Evolutionary conservation across 2,329 filamentous ascomycete species (phyloP).

Genomic region (Sporothrix inflata): DNA sequence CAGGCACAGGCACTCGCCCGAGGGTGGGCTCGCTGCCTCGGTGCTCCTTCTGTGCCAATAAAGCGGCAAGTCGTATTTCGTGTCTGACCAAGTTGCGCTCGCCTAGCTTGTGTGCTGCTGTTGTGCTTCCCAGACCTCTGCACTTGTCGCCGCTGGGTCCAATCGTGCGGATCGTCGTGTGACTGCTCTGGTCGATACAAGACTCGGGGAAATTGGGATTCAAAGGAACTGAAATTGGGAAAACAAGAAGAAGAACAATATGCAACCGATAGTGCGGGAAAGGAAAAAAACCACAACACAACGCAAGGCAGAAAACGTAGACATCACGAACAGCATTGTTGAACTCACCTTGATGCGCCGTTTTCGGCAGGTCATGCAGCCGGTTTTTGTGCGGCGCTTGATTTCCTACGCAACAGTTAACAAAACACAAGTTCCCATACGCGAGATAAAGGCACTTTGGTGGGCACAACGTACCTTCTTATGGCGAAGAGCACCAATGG

Average conservation of each 20-base stretch:
- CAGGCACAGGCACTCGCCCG: slow-evolving; percentile 2
- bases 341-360: slow-evolving; percentile 61
- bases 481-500: slow-evolving; percentile 43
- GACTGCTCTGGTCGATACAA: background rate
- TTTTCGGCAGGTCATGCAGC: slow-evolving; percentile 65
- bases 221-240: background rate
- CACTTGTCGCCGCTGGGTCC: background rate
- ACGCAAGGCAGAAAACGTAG: background rate
- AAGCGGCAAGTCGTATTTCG: background rate
- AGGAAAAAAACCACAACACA: background rate
- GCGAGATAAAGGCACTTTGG: too few relatives aligned
- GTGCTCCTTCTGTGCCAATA: background rate
- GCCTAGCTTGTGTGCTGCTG: background rate
- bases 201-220: background rate
- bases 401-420: slow-evolving; percentile 53
- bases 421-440: background rate
- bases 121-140: background rate
- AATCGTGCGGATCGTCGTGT: slow-evolving; percentile 5
- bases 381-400: slow-evolving; percentile 65
- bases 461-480: slow-evolving; percentile 56
- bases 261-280: background rate
- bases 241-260: too few relatives aligned
- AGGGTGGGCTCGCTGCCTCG: background rate
- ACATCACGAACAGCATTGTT: background rate
- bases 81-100: background rate